Base-by-base conservation (phyloP, 768 basidiomycete genomes). In the Lactarius sp. region DNA sequence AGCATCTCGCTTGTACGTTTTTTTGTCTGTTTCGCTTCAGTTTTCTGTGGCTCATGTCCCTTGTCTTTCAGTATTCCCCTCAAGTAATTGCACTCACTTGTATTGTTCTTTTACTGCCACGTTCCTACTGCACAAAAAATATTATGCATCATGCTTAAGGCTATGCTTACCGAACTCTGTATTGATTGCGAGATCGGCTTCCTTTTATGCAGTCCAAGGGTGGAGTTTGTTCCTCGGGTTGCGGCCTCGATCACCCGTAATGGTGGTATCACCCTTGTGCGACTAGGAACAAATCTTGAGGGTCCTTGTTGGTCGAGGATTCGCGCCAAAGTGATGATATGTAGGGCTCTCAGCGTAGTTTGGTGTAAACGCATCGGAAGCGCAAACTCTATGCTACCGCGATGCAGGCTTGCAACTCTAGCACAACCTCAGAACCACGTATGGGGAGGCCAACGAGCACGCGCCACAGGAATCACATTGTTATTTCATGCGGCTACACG, bases 1-100 rank as follows among this genome's bases (percentile, higher is more conserved):
- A 87, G 86, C 86, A 59, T 92, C 89, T 73, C 86, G 88, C 72
- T 90, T 90, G 84, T 86, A 73, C 69, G 84, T 81, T 3, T 22
- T 61, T 14, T 55, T 41, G 22, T 41, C n/a, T 37, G 36, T 34
- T 52, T 41, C 22, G 59, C 18, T 39, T 53, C 47, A 22, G 44
- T 7, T 42, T 22, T 52, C 53, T 34, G 41, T 64, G 27, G 59
- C 78, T 37, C 60, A 61, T 22, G 12, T 34, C 52, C 14, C 52
- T 20, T 20, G 55, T 60, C 67, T 61, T 60, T 22, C 71, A 87
- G 85, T 79, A 95, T 98, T 75, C 94, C 94, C 75, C 94, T 97
- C 85, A 97, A 96, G 85, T 97, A 93, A 84, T 77, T 66, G 70
- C 60, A 60, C 46, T 37, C 65, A 64, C 59, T 63, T 70, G 65